These are phyloP conservation scores for Yarrowia osloensis DNA, from an alignment of 805 yeast species.

Conservation along the genomic window DNA sequence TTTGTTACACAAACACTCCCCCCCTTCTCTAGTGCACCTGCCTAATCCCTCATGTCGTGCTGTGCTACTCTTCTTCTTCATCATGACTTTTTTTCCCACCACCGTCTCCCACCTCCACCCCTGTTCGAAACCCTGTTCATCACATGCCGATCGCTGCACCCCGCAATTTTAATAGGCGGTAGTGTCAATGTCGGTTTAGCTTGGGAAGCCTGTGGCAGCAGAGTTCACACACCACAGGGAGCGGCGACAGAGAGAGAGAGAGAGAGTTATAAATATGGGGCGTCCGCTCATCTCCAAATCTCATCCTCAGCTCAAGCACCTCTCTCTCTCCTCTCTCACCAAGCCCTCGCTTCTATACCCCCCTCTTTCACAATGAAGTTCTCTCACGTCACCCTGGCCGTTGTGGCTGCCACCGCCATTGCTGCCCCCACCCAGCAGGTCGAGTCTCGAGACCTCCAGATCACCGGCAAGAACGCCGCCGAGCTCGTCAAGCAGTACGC, in stretches of 20 bases:
- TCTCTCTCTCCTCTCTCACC: too few species aligned
- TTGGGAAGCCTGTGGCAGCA: background rate
- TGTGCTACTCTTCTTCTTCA: background rate
- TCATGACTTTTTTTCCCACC: too few species aligned
- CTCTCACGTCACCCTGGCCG: conserved; percentile 10
- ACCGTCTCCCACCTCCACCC: conserved; percentile 11
- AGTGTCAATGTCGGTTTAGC: background rate
- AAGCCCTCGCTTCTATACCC: background rate
- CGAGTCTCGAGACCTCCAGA: conserved; percentile 11
- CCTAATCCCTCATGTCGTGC: too few species aligned
- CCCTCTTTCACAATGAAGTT: background rate
- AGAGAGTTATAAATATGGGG: background rate
- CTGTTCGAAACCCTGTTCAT: conserved; percentile 28
- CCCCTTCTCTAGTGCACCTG: too few species aligned
- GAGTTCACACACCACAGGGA: too few species aligned
- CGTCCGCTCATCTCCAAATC: too few species aligned
- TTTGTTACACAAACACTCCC: too few species aligned
- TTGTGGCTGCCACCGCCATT: conserved; percentile 2
- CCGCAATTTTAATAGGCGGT: conserved; percentile 23
- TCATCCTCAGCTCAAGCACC: too few species aligned
- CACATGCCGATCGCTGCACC: conserved; percentile 23
- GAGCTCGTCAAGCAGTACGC: conserved; percentile 26
- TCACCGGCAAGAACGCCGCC: conserved; percentile 13
- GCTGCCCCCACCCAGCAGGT: conserved; percentile 21
- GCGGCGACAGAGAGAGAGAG: too few species aligned